Evolutionary conservation across 768 basidiomycete genomes (phyloP), one percentile per base, ranked within the genome.

Genomic region (Suillus subluteus): DNA sequence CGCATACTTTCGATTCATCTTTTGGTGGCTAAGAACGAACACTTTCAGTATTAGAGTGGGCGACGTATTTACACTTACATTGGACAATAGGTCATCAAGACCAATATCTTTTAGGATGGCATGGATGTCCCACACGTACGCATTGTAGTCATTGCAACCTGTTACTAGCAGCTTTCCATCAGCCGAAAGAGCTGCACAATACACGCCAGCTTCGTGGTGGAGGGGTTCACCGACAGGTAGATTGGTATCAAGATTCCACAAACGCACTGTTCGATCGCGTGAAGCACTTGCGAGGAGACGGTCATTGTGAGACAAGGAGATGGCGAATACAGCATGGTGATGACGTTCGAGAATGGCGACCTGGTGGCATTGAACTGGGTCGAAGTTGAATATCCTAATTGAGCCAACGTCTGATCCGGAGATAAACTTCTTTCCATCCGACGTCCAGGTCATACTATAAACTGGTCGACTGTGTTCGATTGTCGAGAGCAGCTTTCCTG

Each of bases 401-500:
- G 54, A 32, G 26, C 38, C 58, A 38, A 58, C 58, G 13, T 37
- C 56, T n/a, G 56, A 58, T 18, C 56, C 56, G 6, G 58, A 58
- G 15, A 58, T 58, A 40, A 58, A 16, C 37, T 40, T 58, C 38
- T 41, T 40, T 30, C 58, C 37, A 40, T 40, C 58, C 16, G 56
- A 58, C n/a, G 37, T 40, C 38, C 58, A 41, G 9, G 15, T 40
- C 16, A 40, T 26, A 41, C 38, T 26, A 23, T 58, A 58, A 58
- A 58, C 58, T 58, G 58, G 58, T 58, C 58, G 38, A n/a, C 38
- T 18, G 23, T 58, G 38, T 26, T 59, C 58, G 23, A 18, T 59
- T 59, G 38, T 59, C 15, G 38, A 59, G 58, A 40, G 58, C 37
- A 58, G 37, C 15, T 38, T 2, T 8, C 58, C 40, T 30, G 40